Evolutionary conservation across 2,329 filamentous ascomycete genomes (phyloP).

Genomic region (Aspergillus sojae): DNA sequence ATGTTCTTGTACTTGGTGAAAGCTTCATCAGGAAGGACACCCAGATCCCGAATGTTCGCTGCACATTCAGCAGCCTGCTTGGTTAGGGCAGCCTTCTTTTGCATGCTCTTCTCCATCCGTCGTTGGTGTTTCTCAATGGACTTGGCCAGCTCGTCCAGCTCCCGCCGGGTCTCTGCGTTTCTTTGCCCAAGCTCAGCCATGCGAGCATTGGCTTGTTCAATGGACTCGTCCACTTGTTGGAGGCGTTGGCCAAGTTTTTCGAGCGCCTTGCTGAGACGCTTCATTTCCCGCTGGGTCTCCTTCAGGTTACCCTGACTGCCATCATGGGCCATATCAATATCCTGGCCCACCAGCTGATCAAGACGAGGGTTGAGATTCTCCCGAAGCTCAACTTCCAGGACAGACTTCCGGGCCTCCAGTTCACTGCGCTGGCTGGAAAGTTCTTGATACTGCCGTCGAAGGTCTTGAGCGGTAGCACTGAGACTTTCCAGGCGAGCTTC

Average conservation of each 20-base stretch:
- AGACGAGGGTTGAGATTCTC: conserved; percentile 85
- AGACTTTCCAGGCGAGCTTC: conserved; percentile 77
- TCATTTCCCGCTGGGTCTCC: conserved; percentile 78
- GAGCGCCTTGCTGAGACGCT: conserved; percentile 72
- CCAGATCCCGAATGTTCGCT: conserved; percentile 88
- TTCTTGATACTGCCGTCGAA: conserved; percentile 77
- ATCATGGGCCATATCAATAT: conserved; percentile 66
- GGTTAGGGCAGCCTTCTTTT: conserved; percentile 79
- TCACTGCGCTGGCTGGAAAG: conserved; percentile 73
- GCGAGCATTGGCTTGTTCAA: conserved; percentile 61
- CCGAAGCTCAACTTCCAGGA: conserved; percentile 83
- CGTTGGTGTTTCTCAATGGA: conserved; percentile 85
- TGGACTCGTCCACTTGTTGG: conserved; percentile 71
- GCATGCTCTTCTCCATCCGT: conserved; percentile 86
- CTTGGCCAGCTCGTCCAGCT: conserved; percentile 73
- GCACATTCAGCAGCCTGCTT: conserved; percentile 78
- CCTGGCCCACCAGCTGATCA: conserved; percentile 79
- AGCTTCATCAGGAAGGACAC: conserved; percentile 89
- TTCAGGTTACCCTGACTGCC: conserved; percentile 66
- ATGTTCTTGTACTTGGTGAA: conserved; percentile 88
- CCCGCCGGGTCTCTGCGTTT: conserved; percentile 66
- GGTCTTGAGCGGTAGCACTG: conserved; percentile 67
- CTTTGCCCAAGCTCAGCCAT: conserved; percentile 62
- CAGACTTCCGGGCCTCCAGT: conserved; percentile 77
- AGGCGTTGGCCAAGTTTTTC: conserved; percentile 69